Evolutionary conservation across 2,329 filamentous ascomycete species (phyloP).

Genomic region (Fusarium sp.): DNA sequence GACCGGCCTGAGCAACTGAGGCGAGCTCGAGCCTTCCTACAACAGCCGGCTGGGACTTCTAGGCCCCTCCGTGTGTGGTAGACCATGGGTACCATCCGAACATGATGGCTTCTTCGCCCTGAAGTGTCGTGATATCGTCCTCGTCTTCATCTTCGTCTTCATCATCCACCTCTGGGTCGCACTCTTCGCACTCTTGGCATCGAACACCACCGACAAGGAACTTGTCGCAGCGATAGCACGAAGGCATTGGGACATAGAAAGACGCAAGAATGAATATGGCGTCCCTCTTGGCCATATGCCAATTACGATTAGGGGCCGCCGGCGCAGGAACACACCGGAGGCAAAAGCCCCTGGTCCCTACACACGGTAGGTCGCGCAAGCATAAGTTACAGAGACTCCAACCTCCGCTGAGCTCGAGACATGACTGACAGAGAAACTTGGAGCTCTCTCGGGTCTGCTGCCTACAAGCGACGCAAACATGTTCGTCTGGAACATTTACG

Average conservation of each 20-base stretch:
- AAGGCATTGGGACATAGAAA: not conserved
- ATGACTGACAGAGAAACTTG: not conserved
- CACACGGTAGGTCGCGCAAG: not conserved
- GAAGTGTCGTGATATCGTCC: not conserved
- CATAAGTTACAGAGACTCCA: slow-evolving; percentile 15
- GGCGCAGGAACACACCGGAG: not conserved
- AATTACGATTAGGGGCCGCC: not conserved
- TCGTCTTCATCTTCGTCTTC: not conserved
- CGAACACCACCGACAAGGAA: not conserved
- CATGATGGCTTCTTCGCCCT: not conserved
- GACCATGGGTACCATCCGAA: not conserved
- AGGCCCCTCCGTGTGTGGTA: not conserved
- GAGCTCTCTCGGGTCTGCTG: not conserved
- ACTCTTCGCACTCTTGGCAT: not conserved
- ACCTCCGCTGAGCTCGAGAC: not conserved
- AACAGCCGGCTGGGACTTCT: not conserved
- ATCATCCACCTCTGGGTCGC: not conserved
- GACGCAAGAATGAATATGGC: not conserved
- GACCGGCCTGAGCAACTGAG: not conserved
- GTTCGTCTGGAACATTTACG: not conserved
- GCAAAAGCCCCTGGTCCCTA: slow-evolving; percentile 6
- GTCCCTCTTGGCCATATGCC: not conserved
- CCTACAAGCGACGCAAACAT: slow-evolving; percentile 6
- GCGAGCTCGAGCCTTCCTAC: not conserved
- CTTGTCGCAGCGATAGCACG: not conserved